phyloP scores from a whole-genome alignment of 306 rosid genomes.

The Coriaria nepalensis region DNA sequence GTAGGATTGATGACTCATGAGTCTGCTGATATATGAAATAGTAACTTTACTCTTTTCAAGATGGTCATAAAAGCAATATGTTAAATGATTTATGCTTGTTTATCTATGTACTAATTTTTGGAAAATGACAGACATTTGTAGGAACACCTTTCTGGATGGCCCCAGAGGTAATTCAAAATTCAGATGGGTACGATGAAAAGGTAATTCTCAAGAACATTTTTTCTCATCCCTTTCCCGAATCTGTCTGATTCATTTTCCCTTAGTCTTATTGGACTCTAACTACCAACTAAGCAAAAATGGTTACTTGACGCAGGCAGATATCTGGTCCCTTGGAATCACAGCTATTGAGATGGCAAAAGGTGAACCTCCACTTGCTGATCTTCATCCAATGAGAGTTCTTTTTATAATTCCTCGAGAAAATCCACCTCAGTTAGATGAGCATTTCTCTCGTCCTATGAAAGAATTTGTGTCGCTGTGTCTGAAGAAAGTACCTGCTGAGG shows the following conservation, averaged over 20 bases:
- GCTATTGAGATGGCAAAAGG: slow-evolving; percentile 99
- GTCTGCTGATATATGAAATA: too few species aligned
- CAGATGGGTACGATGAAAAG: slow-evolving; percentile 97
- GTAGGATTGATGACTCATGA: background rate
- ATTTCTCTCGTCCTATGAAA: slow-evolving; percentile 90
- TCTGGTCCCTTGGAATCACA: slow-evolving; percentile 97
- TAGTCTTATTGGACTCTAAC: slow-evolving; percentile 9
- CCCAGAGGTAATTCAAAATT: slow-evolving; percentile 95
- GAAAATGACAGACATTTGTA: slow-evolving; percentile 80
- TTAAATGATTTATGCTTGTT: slow-evolving; percentile 3
- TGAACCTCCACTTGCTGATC: slow-evolving; percentile 98
- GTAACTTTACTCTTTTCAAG: background rate
- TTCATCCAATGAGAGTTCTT: slow-evolving; percentile 98
- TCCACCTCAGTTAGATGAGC: slow-evolving; percentile 99
- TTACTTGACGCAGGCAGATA: slow-evolving; percentile 78
- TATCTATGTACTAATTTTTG: slow-evolving; percentile 38
- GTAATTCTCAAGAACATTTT: slow-evolving; percentile 26
- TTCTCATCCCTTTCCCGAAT: slow-evolving; percentile 8
- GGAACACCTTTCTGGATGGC: slow-evolving; percentile 99
- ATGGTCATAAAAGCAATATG: background rate
- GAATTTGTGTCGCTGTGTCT: slow-evolving; percentile 87
- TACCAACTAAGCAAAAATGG: slow-evolving; percentile 11
- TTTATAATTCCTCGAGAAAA: slow-evolving; percentile 95
- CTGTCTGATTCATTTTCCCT: slow-evolving; percentile 4
- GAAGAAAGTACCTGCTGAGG: slow-evolving; percentile 96